Evolutionary conservation across 2,329 filamentous ascomycete species (phyloP).

Genomic region (Pestalotiopsis sp.): DNA sequence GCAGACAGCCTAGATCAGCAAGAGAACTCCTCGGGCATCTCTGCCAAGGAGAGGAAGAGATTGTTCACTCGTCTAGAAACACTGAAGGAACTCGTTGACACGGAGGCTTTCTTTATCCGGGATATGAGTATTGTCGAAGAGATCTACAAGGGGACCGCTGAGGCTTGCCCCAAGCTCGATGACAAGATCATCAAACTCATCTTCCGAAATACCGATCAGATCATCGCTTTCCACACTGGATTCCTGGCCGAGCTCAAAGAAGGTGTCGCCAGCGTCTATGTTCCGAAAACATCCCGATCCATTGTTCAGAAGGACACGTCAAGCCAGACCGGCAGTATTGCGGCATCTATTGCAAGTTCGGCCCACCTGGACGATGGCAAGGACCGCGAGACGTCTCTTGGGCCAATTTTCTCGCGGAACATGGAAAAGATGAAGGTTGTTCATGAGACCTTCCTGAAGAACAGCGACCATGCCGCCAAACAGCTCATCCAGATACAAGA

Average conservation of each 20-base stretch:
- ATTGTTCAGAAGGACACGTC: conserved; percentile 44
- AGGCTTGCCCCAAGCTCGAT: conserved; percentile 78
- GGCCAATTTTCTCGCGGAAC: conserved; percentile 57
- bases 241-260: conserved; percentile 83
- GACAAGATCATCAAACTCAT: conserved; percentile 84
- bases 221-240: conserved; percentile 81
- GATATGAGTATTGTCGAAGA: conserved; percentile 98
- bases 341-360: conserved; percentile 36
- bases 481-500: conserved; percentile 65
- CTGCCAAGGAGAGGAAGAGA: conserved; percentile 66
- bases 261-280: conserved; percentile 78
- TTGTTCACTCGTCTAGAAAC: conserved; percentile 80
- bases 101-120: conserved; percentile 85
- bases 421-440: conserved; percentile 63
- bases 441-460: conserved; percentile 66
- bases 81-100: conserved; percentile 90
- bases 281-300: conserved; percentile 56
- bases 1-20: conserved; percentile 38
- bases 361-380: conserved; percentile 52
- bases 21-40: conserved; percentile 35
- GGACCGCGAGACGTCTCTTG: conserved; percentile 56
- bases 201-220: conserved; percentile 90
- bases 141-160: conserved; percentile 93
- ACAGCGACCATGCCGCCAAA: conserved; percentile 64
- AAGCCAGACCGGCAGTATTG: conserved; percentile 38